phyloP scores from a whole-genome alignment of 2,329 filamentous ascomycete genomes.

The Bertia moriformis region DNA sequence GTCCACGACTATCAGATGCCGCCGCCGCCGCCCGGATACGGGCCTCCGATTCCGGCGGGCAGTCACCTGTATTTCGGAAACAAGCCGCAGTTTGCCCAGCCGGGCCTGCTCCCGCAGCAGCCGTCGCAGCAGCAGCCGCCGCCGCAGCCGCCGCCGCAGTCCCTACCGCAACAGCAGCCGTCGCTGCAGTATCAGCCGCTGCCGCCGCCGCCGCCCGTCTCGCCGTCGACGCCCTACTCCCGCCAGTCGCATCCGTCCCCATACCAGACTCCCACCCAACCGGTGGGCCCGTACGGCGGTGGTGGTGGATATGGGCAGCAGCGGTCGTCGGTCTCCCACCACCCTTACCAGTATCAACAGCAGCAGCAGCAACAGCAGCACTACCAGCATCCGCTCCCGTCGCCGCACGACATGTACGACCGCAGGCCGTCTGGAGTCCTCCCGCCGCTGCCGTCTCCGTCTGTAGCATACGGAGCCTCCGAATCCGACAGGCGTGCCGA shows the following conservation, averaged over 20 bases:
- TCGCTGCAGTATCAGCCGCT: no score
- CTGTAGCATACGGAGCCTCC: conserved; percentile 15
- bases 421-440: conserved; percentile 20
- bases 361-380: no score
- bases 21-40: conserved; percentile 18
- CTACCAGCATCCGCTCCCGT: conserved; percentile 11
- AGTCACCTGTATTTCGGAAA: conserved; percentile 28
- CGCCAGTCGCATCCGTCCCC: neutral
- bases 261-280: neutral
- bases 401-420: conserved; percentile 19
- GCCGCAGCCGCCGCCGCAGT: conserved; percentile 23
- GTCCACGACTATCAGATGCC: conserved; percentile 26
- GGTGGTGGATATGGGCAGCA: no score
- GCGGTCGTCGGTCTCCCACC: no score
- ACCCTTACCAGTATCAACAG: no score
- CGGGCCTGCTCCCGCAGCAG: conserved; percentile 13
- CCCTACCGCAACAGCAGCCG: conserved; percentile 14
- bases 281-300: no score
- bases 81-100: conserved; percentile 17
- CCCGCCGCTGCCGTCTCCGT: conserved; percentile 22
- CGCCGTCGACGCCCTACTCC: conserved; percentile 4
- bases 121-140: conserved; percentile 24
- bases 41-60: conserved; percentile 15
- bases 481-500: conserved; percentile 9
- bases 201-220: no score